Evolutionary conservation across 345 rosid species (phyloP).

Genomic region (Gossypium turneri): DNA sequence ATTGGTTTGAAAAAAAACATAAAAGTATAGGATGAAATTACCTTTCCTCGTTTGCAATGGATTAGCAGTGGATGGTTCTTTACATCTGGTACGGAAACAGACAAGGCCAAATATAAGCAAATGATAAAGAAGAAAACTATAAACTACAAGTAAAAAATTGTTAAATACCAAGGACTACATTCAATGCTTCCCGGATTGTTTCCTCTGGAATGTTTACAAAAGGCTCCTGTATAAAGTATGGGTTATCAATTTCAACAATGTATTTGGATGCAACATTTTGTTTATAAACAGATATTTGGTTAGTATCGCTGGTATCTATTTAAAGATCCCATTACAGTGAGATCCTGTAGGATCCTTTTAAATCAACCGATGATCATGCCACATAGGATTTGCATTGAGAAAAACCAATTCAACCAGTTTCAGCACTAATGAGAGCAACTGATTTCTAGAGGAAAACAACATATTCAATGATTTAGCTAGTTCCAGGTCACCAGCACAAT

Average conservation of each 20-base stretch:
- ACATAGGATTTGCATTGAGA: too few species aligned
- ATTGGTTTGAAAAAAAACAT: not conserved
- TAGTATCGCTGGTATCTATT: not conserved
- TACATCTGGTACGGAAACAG: constrained; percentile 30
- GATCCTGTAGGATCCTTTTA: too few species aligned
- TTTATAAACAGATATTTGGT: not conserved
- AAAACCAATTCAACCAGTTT: too few species aligned
- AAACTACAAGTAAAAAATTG: not conserved
- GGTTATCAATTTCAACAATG: not conserved
- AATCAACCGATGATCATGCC: too few species aligned
- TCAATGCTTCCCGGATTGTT: constrained; percentile 48
- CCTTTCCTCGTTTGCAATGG: constrained; percentile 71
- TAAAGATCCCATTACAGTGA: too few species aligned
- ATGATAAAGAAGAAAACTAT: constrained; percentile 1
- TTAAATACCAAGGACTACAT: constrained; percentile 48
- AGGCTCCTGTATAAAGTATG: constrained; percentile 44
- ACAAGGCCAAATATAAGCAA: constrained; percentile 4
- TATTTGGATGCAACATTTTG: not conserved
- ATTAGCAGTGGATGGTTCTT: constrained; percentile 60
- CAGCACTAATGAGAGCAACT: too few species aligned
- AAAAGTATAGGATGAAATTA: constrained; percentile 11
- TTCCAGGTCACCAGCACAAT: too few species aligned
- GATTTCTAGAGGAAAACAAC: too few species aligned
- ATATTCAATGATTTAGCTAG: too few species aligned
- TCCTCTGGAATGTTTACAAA: constrained; percentile 53